Evolutionary conservation across 2,329 filamentous ascomycete species (phyloP), one percentile per base, ranked within the genome.

Genomic region (Zalaria obscura): DNA sequence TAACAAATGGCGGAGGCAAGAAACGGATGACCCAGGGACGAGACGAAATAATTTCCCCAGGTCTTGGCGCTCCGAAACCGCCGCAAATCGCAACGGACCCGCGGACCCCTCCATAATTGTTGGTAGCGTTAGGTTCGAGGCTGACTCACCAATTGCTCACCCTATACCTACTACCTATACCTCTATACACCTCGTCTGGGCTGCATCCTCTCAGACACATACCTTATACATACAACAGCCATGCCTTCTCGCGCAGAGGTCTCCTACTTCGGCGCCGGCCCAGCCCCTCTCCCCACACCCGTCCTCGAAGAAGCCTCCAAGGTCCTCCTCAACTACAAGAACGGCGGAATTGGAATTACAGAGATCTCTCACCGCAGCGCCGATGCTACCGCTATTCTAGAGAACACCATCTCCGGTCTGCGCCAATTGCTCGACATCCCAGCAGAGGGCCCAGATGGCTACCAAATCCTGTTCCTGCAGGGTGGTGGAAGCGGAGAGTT

Each of bases 301-400:
- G 83, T 95, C 25, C 75, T 95, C 39, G 77, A 91, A 60, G 71
- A 69, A 36, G 87, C 85, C 39, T 78, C 86, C 1, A 61, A 76
- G 57, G 83, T 83, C 1, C 77, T 96, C 4, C 63, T 93, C 49
- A 83, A 95, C 69, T 93, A 78, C 68, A 69, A 89, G 37, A 70
- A 75, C 58, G 84, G 78, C 33, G 89, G 89, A 44, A 72, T 95
- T 41, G 87, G 87, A 40, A 73, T 95, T 35, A 85, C 83, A 48
- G 89, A 96, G 63, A 85, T 93, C 59, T 89, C 83, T 6, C 89
- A 96, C 61, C 83, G 89, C 49, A 93, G 84, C 9, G 70, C 75
- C 46, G 73, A 83, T 36, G 89, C 89, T 26, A 74, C 76, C 48
- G 75, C 78, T 47, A 86, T 96, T 54, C 74, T 96, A 50, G 78